Evolutionary conservation across 129 eudicot genomes (phyloP), one percentile per base, ranked within the genome.

Genomic region (Centaurea solstitialis): DNA sequence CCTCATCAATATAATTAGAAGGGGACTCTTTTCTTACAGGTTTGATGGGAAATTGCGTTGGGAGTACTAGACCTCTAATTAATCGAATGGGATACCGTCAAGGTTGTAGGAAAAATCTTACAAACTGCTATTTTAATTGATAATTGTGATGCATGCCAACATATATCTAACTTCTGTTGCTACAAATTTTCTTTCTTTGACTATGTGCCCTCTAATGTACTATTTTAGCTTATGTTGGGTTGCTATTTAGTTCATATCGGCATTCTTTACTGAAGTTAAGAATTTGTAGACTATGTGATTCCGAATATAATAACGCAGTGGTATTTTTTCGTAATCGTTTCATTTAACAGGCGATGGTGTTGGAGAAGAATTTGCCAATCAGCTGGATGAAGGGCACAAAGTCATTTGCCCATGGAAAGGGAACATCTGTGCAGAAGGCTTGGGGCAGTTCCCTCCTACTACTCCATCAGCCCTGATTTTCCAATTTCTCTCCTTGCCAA

Each of bases 361-460:
- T 68, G 94, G 88, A 43, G 99, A 90, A 74, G 93, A 87, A 20
- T 95, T 92, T 81, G 79, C 92, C 47, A 89, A 87, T 75, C 94
- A 80, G 73, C 97, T 95, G 70, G 97, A 95, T 85, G 91, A 80
- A 79, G 97, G 93, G 50, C 99, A 95, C 75, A 91, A 83, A 84
- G 85, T 77, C 74, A 89, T 70, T 75, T 95, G 99, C 78, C 92
- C 97, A 40, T 95, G 99, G 99, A 90, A 92, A 82, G 99, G 97
- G 76, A 95, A 95, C 78, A 89, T 87, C 78, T 92, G 98, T 79
- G 93, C 96, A 21, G 99, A 95, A 86, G 92, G 98, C 79, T 86
- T 95, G 84, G 97, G 92, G 70, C 98, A 95, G 87, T 95, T 92
- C 77, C 99, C 97, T 81, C 97, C 97, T 57, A 89, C 99, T 80